These are phyloP conservation scores for Phytophthora rubi DNA, from an alignment of 352 stramenopile genomes.

Conservation along the genomic window DNA sequence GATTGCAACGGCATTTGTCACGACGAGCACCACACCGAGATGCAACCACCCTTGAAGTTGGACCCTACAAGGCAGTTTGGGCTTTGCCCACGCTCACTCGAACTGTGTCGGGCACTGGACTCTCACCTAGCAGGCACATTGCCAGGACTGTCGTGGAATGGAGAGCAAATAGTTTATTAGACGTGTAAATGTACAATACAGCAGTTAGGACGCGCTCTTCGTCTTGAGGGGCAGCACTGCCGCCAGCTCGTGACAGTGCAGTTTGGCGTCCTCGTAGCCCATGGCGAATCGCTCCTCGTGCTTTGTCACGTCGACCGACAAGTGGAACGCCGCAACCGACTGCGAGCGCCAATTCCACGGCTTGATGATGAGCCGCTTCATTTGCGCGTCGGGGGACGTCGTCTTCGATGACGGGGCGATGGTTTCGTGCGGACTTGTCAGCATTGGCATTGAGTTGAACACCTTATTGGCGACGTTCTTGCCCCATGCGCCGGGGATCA, in stretches of 20 bases:
- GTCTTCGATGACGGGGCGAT: conserved; percentile 34
- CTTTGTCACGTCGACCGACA: conserved; percentile 56
- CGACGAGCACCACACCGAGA: no score
- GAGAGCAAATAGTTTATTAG: conserved; percentile 24
- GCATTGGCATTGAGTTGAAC: conserved; percentile 48
- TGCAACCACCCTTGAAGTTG: background rate
- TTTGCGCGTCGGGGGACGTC: background rate
- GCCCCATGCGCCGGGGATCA: conserved; percentile 47
- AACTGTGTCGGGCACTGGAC: conserved; percentile 4
- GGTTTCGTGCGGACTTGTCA: conserved; percentile 56
- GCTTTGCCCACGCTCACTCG: background rate
- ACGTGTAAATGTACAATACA: conserved; percentile 11
- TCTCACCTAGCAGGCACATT: conserved; percentile 16
- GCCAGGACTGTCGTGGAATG: conserved; percentile 8
- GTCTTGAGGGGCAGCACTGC: conserved; percentile 45
- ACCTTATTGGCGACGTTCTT: conserved; percentile 57
- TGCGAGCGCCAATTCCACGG: conserved; percentile 72
- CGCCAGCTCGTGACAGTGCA: conserved; percentile 58
- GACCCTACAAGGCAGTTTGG: background rate
- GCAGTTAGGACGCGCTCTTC: background rate
- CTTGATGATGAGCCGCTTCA: conserved; percentile 57
- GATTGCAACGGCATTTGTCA: background rate
- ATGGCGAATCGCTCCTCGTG: conserved; percentile 66
- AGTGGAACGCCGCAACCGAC: conserved; percentile 56
- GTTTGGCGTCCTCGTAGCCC: conserved; percentile 66